phyloP scores from a whole-genome alignment of 2,329 filamentous ascomycete species.

The Chrysoporthe austroafricana region DNA sequence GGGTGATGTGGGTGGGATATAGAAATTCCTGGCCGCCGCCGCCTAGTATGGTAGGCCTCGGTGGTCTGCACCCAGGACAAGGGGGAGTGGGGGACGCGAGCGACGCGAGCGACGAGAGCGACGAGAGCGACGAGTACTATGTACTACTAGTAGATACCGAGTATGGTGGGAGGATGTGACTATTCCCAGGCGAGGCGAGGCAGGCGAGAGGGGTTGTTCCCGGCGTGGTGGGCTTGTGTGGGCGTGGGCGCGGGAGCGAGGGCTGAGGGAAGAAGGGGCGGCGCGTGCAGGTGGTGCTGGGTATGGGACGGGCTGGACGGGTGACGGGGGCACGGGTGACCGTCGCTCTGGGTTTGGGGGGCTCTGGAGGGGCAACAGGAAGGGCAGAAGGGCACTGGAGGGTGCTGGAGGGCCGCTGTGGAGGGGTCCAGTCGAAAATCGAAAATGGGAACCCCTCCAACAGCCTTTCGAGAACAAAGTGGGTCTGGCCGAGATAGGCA shows the following conservation, averaged over 20 bases:
- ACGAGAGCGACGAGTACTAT: too few relatives aligned
- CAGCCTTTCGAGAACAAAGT: slow-evolving; percentile 23
- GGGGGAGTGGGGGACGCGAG: too few relatives aligned
- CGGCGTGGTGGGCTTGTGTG: neutral
- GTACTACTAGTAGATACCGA: too few relatives aligned
- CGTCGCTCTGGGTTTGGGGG: neutral
- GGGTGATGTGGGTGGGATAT: too few relatives aligned
- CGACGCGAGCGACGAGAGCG: too few relatives aligned
- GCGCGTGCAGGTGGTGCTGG: too few relatives aligned
- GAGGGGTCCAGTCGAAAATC: neutral
- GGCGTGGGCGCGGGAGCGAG: neutral
- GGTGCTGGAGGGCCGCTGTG: too few relatives aligned
- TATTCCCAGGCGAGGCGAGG: neutral
- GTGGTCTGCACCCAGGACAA: neutral
- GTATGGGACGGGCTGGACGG: neutral
- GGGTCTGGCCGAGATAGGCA: slow-evolving; percentile 15
- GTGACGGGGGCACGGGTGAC: neutral
- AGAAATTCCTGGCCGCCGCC: too few relatives aligned
- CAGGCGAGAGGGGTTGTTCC: neutral
- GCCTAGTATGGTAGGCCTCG: neutral
- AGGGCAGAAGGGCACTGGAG: too few relatives aligned
- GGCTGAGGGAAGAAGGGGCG: neutral
- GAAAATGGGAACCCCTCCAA: slow-evolving; percentile 1
- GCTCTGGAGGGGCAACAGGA: too few relatives aligned
- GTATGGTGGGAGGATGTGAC: neutral